Evolutionary conservation across 257 asterid genomes (phyloP).

Genomic region (Jacaranda mimosifolia): DNA sequence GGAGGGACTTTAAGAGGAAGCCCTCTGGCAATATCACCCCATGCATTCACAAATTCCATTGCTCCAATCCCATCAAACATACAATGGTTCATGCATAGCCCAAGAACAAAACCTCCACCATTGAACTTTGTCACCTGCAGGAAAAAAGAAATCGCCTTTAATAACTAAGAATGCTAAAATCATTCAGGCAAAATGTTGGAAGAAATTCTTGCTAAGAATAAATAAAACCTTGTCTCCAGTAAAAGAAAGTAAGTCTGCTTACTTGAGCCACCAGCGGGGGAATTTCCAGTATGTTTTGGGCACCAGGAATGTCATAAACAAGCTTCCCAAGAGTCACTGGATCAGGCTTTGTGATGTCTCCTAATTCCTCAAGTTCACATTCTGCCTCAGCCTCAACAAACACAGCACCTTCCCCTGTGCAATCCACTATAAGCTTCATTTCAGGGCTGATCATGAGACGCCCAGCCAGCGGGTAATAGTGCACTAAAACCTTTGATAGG

Average conservation of each 20-base stretch:
- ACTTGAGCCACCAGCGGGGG: conserved; percentile 96
- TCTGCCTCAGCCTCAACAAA: conserved; percentile 91
- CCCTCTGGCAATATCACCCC: conserved; percentile 88
- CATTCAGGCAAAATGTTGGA: neutral
- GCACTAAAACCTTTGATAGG: conserved; percentile 71
- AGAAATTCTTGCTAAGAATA: neutral
- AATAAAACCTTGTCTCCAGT: neutral
- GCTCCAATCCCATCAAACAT: conserved; percentile 95
- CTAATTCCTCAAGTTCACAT: conserved; percentile 60
- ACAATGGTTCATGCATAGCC: conserved; percentile 89
- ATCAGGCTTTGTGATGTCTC: conserved; percentile 85
- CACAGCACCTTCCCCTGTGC: conserved; percentile 84
- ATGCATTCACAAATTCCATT: conserved; percentile 85
- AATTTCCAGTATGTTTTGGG: conserved; percentile 64
- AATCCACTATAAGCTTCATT: conserved; percentile 80
- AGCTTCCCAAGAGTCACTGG: conserved; percentile 82
- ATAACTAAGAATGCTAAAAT: neutral
- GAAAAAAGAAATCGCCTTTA: neutral
- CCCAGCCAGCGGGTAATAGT: conserved; percentile 81
- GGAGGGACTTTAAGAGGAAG: conserved; percentile 61
- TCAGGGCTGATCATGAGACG: conserved; percentile 69
- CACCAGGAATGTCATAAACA: conserved; percentile 86
- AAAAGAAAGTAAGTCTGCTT: neutral
- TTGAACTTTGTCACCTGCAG: conserved; percentile 84
- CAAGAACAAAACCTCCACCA: conserved; percentile 92